Evolutionary conservation across 306 rosid genomes (phyloP), one percentile per base, ranked within the genome.

Genomic region (Myrica gale): DNA sequence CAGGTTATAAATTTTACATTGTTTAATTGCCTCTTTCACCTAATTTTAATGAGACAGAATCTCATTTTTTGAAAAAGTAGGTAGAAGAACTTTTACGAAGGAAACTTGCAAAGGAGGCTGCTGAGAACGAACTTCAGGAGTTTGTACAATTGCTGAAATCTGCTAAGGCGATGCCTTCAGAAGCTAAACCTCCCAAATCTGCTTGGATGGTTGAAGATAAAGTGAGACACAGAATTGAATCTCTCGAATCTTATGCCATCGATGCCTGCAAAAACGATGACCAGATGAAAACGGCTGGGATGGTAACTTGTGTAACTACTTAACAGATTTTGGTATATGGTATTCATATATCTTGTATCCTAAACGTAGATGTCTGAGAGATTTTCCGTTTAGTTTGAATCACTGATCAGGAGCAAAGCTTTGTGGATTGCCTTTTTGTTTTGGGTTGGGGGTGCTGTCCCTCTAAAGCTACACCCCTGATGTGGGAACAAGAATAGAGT

Each of bases 201-300:
- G 83, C 93, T 69, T 96, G 99, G 99, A 70, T 80, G 75, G 78
- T 44, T 65, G 96, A 87, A 63, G 97, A 87, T 80, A 89, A 89
- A 88, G 85, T 47, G 68, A 79, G 86, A 88, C 77, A 56, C 67
- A 87, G 83, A 87, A 86, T 96, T 85, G 90, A 90, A 76, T 87
- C 92, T 17, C 92, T 96, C 74, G 87, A 89, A 89, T 82, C 88
- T 74, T 96, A 90, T 81, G 97, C 97, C 73, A 84, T 95, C 83
- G 97, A 95, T 85, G 83, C 76, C 66, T 95, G 89, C 82, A 74
- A 71, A 80, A 85, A 57, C 69, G 98, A 88, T 41, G 93, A 90
- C 66, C 93, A 95, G 78, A 84, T 88, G 84, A 89, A 89, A 87
- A 88, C 89, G 56, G 98, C 93, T 32, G 97, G 91, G 81, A 71